These are phyloP conservation scores for Aspergillus udagawae DNA, from an alignment of 2,329 filamentous ascomycete species.

Conservation along the genomic window DNA sequence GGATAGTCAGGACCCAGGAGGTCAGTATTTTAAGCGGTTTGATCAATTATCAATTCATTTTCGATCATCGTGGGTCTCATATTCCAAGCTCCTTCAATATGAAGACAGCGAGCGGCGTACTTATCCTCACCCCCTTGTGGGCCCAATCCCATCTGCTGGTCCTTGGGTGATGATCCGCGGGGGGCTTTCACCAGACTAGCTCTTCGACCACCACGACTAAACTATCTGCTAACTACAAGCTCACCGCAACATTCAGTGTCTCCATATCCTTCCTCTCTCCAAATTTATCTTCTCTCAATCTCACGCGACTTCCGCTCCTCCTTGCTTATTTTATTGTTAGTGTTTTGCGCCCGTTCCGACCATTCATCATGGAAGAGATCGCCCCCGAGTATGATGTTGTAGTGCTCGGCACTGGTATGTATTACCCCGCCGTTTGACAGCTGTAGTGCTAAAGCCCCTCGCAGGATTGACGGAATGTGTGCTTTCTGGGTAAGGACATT, in stretches of 20 bases:
- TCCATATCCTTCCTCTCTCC: constrained; percentile 11
- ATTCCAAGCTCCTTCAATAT: neutral
- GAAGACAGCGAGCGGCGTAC: neutral
- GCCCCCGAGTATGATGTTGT: constrained; percentile 98
- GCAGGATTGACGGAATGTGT: constrained; percentile 97
- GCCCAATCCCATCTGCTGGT: constrained; percentile 1
- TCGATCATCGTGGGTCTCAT: neutral
- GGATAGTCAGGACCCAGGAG: neutral
- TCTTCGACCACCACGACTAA: neutral
- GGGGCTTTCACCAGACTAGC: constrained; percentile 3
- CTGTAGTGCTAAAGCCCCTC: constrained; percentile 27
- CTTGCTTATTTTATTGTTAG: constrained; percentile 7
- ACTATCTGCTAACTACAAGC: neutral
- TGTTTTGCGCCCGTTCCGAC: constrained; percentile 1
- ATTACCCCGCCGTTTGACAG: constrained; percentile 34
- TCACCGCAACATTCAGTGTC: neutral
- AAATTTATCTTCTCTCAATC: constrained; percentile 9
- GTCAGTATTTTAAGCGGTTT: neutral
- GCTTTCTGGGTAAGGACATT: constrained; percentile 74
- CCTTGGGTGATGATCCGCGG: constrained; percentile 17
- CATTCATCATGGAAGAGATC: constrained; percentile 84
- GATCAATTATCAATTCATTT: neutral
- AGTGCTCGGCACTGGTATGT: constrained; percentile 92
- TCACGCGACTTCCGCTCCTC: constrained; percentile 9
- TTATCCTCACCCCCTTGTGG: neutral